phyloP scores from a whole-genome alignment of 2,329 filamentous ascomycete genomes.

The Monosporascus cannonballus region DNA sequence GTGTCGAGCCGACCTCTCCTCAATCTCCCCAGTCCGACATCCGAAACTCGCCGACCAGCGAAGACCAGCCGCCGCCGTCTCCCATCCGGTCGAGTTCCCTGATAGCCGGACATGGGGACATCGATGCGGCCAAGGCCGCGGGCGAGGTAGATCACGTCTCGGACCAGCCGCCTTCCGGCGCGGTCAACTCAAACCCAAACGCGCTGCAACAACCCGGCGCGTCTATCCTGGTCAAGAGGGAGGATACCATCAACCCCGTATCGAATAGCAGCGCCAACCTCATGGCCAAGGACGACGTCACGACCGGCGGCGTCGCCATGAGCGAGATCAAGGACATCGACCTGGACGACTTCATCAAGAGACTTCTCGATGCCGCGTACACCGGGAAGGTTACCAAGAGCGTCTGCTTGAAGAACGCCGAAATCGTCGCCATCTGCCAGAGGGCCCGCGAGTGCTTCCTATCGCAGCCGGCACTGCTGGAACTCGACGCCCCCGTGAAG shows the following conservation, averaged over 20 bases:
- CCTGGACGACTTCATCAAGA: constrained; percentile 93
- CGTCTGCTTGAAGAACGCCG: constrained; percentile 94
- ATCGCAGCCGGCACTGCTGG: constrained; percentile 84
- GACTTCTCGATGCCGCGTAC: constrained; percentile 89
- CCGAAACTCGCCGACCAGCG: constrained; percentile 38
- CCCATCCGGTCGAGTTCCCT: constrained; percentile 74
- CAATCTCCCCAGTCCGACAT: constrained; percentile 35
- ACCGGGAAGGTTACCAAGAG: constrained; percentile 96
- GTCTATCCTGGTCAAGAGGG: constrained; percentile 82
- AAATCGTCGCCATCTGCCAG: constrained; percentile 89
- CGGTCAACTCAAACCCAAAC: constrained; percentile 49
- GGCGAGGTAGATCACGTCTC: constrained; percentile 95
- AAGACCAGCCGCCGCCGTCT: constrained; percentile 68
- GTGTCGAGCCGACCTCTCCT: constrained; percentile 37
- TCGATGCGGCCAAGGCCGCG: constrained; percentile 72
- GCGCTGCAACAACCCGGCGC: constrained; percentile 66
- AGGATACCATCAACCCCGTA: constrained; percentile 63
- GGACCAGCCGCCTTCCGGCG: constrained; percentile 74
- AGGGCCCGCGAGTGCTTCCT: constrained; percentile 85
- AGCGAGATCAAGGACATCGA: constrained; percentile 88
- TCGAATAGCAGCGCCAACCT: constrained; percentile 35
- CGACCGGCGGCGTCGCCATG: constrained; percentile 63
- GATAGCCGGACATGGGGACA: constrained; percentile 67
- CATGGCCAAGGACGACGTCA: constrained; percentile 39
- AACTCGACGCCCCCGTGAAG: constrained; percentile 92